phyloP scores from a whole-genome alignment of 2,329 filamentous ascomycete species.

The Ramularia collo-cygni region DNA sequence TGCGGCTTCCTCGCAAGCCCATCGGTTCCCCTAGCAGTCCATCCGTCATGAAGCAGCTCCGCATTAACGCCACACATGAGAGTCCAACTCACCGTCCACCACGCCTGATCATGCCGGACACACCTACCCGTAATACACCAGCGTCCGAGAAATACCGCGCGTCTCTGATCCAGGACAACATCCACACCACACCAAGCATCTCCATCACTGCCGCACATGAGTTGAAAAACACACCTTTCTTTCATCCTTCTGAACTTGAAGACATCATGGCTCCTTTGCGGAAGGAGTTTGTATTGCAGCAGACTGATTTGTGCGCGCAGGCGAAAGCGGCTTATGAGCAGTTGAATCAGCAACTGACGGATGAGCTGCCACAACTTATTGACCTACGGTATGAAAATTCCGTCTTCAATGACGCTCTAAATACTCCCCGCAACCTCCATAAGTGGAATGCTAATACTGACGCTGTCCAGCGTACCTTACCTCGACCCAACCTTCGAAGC shows the following conservation, averaged over 20 bases:
- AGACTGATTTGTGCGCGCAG: conserved; percentile 28
- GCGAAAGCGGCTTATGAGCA: conserved; percentile 90
- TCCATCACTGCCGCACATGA: not conserved
- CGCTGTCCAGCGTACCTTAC: conserved; percentile 62
- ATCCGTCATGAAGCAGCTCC: too few species aligned
- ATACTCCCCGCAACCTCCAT: not conserved
- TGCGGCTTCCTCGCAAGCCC: too few species aligned
- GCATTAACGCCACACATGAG: too few species aligned
- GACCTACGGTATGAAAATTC: conserved; percentile 58
- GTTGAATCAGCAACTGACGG: conserved; percentile 91
- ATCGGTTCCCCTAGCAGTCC: too few species aligned
- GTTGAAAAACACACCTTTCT: conserved; percentile 19
- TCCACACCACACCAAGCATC: not conserved
- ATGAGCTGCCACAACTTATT: conserved; percentile 89
- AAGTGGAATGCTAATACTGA: not conserved
- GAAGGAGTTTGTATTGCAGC: conserved; percentile 22
- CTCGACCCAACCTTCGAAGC: conserved; percentile 96
- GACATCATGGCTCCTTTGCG: conserved; percentile 27
- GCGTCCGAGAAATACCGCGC: too few species aligned
- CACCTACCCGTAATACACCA: too few species aligned
- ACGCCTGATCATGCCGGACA: too few species aligned
- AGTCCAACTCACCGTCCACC: too few species aligned
- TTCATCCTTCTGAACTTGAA: conserved; percentile 29
- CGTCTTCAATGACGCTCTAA: too few species aligned
- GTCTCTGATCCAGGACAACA: too few species aligned